Evolutionary conservation across 2,329 filamentous ascomycete species (phyloP), one percentile per base, ranked within the genome.

Genomic region (Pochonia chlamydosporia): DNA sequence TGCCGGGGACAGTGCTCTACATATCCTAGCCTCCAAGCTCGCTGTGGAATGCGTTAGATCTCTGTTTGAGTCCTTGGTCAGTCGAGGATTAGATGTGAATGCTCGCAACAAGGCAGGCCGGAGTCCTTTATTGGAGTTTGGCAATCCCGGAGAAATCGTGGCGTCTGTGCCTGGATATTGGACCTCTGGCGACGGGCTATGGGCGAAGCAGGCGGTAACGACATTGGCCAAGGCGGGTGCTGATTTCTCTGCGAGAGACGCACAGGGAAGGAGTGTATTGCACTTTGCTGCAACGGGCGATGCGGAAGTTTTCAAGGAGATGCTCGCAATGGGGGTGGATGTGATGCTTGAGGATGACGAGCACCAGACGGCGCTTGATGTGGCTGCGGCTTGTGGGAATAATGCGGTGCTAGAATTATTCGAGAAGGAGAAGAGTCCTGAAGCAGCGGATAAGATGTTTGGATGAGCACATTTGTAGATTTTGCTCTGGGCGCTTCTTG

Each of bases 321-420:
- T 66, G 39, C 46, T 62, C 49, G 54, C 47, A 5, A 40, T 51
- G 36, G 62, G 62, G 0, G 31, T 67, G 10, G 63, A 67, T 53
- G 51, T 55, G 2, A 54, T 57, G 54, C 21, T 48, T 41, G 60
- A 64, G 54, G 61, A 67, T 35, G 21, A 54, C 6, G 48, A 46
- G 30, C 54, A 60, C 28, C 54, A 58, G 52, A 65, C 60, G 13
- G 48, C 61, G 13, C 52, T 67, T 36, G 64, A 68, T 54, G 56
- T 63, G 2, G 66, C 66, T 14, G 64, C 61, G 20, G 62, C 60
- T 10, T 59, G 49, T 46, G 54, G 51, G 9, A 62, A 62, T 8
- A 35, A 47, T n/a, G 44, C 44, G 2, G 50, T 64, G 6, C 31
- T 67, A 43, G 52, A 46, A 13, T 14, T 67, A n/a, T 66, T 66